Evolutionary conservation across 2,329 filamentous ascomycete species (phyloP).

Genomic region (Neofusicoccum parvum): DNA sequence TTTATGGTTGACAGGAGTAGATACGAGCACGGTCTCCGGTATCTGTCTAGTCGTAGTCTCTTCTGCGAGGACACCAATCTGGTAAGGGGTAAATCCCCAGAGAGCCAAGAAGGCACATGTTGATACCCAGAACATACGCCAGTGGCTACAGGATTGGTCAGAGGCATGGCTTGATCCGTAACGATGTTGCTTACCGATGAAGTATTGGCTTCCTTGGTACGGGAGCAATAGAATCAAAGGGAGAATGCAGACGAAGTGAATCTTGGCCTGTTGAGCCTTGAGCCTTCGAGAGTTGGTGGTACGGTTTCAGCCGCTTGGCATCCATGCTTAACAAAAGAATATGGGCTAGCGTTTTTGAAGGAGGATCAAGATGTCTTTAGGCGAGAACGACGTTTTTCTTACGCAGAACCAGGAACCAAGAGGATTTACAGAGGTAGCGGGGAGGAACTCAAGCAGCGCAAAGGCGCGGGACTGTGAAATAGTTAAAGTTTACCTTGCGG

Average conservation of each 20-base stretch:
- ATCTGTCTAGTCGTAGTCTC: conserved; percentile 30
- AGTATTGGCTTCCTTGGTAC: conserved; percentile 46
- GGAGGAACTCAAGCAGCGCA: neutral
- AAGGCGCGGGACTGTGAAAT: neutral
- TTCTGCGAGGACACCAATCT: conserved; percentile 56
- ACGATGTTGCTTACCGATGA: conserved; percentile 26
- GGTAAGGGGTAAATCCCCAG: conserved; percentile 58
- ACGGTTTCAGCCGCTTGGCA: conserved; percentile 61
- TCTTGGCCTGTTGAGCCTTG: conserved; percentile 48
- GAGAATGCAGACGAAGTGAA: conserved; percentile 59
- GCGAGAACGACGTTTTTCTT: no score
- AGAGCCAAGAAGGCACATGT: conserved; percentile 55
- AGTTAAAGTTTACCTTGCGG: neutral
- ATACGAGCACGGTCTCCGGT: conserved; percentile 21
- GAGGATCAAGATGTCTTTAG: neutral
- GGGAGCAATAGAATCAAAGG: conserved; percentile 50
- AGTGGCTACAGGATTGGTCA: conserved; percentile 46
- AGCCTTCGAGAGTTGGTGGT: conserved; percentile 56
- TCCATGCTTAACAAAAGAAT: conserved; percentile 60
- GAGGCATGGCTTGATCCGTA: no score
- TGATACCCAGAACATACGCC: conserved; percentile 55
- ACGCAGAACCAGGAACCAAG: neutral
- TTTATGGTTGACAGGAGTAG: conserved; percentile 36
- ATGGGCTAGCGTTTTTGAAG: neutral
- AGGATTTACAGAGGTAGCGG: neutral